Conservation (phyloP, 148 eudicot genomes). For the Silene uniflora region DNA sequence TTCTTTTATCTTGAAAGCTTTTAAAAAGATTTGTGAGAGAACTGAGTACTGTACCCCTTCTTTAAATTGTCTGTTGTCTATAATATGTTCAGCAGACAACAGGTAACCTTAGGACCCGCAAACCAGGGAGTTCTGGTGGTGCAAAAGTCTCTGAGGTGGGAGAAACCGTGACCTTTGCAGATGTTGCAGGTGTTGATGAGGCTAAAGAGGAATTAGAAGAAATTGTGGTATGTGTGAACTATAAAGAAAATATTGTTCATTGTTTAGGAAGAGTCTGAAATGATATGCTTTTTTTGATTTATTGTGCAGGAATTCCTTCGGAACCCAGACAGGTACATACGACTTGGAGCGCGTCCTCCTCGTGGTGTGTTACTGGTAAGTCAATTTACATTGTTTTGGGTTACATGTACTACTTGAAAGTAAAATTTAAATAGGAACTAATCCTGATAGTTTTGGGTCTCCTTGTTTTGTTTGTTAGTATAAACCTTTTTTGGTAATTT, state of each 20-base stretch:
- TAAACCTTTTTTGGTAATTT: background rate
- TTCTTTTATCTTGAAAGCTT: background rate
- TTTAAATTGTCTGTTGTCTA: slow-evolving; percentile 15
- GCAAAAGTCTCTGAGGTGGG: slow-evolving; percentile 74
- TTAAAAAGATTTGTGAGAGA: background rate
- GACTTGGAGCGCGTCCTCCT: slow-evolving; percentile 99
- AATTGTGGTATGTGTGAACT: slow-evolving; percentile 63
- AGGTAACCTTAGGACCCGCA: slow-evolving; percentile 83
- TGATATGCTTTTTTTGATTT: slow-evolving; percentile 13
- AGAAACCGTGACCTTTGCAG: slow-evolving; percentile 82
- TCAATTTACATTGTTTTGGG: slow-evolving; percentile 8
- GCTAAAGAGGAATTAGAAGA: slow-evolving; percentile 99
- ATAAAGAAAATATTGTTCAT: background rate
- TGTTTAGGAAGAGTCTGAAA: background rate
- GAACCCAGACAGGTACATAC: slow-evolving; percentile 74
- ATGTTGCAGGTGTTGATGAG: slow-evolving; percentile 98
- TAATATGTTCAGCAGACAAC: slow-evolving; percentile 49
- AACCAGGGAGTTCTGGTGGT: slow-evolving; percentile 74
- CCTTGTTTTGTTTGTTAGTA: background rate
- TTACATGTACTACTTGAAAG: background rate
- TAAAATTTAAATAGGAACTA: background rate
- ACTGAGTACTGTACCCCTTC: background rate
- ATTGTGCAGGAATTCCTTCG: slow-evolving; percentile 79
- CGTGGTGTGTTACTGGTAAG: slow-evolving; percentile 97
- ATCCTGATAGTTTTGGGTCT: background rate